Conservation (phyloP, 306 rosid genomes). For the Dalbergia oliveri region DNA sequence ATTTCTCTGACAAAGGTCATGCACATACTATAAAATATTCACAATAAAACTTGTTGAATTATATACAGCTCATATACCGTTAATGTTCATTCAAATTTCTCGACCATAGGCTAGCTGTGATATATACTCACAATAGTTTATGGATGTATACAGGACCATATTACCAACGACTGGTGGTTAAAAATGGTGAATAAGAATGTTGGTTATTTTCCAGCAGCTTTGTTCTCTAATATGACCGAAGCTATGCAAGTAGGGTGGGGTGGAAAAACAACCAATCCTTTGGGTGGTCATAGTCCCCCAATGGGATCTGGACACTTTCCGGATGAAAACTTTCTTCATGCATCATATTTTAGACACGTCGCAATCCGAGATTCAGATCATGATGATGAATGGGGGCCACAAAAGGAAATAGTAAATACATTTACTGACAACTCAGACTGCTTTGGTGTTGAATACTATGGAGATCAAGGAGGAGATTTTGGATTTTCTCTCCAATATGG, state of each 20-base stretch:
- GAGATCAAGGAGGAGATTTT: too few species aligned
- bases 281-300: background rate
- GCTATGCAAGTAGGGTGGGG: constrained; percentile 30
- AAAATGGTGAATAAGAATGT: fast-evolving
- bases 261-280: background rate
- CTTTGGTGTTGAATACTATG: background rate
- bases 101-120: too few species aligned
- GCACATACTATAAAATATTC: too few species aligned
- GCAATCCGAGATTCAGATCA: background rate
- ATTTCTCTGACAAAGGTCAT: background rate
- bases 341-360: background rate
- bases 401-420: too few species aligned
- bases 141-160: too few species aligned
- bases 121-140: too few species aligned
- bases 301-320: constrained; percentile 28
- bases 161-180: too few species aligned
- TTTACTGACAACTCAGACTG: background rate
- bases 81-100: too few species aligned
- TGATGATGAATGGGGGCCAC: too few species aligned
- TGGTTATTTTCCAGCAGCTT: constrained; percentile 33
- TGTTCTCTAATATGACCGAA: background rate
- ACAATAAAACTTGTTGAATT: background rate
- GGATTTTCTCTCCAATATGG: constrained; percentile 1
- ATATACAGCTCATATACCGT: too few species aligned
- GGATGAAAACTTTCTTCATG: fast-evolving